Base-by-base conservation (phyloP, 257 asterid species). In the Striga asiatica region DNA sequence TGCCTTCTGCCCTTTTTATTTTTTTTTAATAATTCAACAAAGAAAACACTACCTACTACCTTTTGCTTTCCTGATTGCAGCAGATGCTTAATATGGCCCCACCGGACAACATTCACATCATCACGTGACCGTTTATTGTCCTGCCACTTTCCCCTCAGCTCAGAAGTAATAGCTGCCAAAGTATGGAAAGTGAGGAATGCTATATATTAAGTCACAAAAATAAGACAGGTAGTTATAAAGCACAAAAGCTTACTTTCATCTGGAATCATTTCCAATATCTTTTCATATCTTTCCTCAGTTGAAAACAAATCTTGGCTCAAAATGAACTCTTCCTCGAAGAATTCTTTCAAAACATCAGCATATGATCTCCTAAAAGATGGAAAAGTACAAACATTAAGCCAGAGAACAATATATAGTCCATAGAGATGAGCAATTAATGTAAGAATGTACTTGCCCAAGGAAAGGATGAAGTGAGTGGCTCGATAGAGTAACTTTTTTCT, bases 211-310 rank as follows among this genome's bases (percentile, higher is more conserved):
- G 56, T 43, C 50, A 65, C 10, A 25, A 29, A 28, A 51, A 50
- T 42, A 25, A 51, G 41, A 67, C 23, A 41, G 38, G 6, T 22
- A 55, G 42, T 16, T 32, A 47, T 10, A 60, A 27, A 32, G n/a
- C 61, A 66, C 19, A 22, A 32, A 16, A 10, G 12, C 89, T 59
- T 82, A 84, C 96, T 78, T 71, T 84, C 94, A 64, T 91, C 95
- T 31, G 92, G 96, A 77, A 91, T 77, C 94, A 84, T 84, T 64
- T 70, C 84, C 70, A 87, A 69, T 70, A 89, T 89, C 85, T 67
- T 83, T 76, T 80, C 94, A 35, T 73, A 91, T 76, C 76, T 81
- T 52, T 78, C 82, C 74, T 77, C 86, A 24, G 68, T 74, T 3
- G 78, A 74, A 73, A 89, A 75, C 62, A 83, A 78, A 38, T 77